Evolutionary conservation across 768 basidiomycete genomes (phyloP).

Genomic region (Suillus hirtellus): DNA sequence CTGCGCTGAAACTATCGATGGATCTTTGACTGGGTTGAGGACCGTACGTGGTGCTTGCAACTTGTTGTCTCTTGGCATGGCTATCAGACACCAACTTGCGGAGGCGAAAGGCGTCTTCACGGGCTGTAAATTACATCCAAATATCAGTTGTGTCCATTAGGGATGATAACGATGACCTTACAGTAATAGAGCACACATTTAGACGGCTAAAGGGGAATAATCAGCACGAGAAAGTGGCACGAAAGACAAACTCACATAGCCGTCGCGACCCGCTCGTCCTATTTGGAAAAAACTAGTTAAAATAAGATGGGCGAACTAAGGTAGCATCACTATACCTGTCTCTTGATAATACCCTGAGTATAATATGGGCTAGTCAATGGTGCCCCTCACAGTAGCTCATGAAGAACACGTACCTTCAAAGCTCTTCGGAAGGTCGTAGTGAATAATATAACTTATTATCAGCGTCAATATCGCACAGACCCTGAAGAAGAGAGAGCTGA

Average conservation of each 20-base stretch:
- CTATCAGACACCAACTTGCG: constrained; percentile 50
- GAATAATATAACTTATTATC: constrained; percentile 63
- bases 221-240: background rate
- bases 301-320: background rate
- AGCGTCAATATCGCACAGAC: constrained; percentile 15
- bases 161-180: constrained; percentile 31
- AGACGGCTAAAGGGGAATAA: constrained; percentile 51
- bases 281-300: constrained; percentile 12
- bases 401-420: constrained; percentile 60
- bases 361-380: background rate
- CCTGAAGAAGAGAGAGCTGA: constrained; percentile 23
- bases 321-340: constrained; percentile 51
- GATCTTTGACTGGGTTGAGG: constrained; percentile 70
- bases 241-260: constrained; percentile 46
- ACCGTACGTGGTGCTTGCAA: constrained; percentile 45
- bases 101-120: constrained; percentile 69
- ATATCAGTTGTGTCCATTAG: background rate
- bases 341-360: constrained; percentile 81
- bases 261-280: constrained; percentile 83
- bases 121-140: constrained; percentile 43
- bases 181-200: constrained; percentile 86
- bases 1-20: constrained; percentile 60
- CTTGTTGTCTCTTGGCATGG: constrained; percentile 44
- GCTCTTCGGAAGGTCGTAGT: constrained; percentile 81
- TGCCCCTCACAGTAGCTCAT: background rate